Base-by-base conservation (phyloP, 2,329 filamentous ascomycete species). In the Cercospora zeina region DNA sequence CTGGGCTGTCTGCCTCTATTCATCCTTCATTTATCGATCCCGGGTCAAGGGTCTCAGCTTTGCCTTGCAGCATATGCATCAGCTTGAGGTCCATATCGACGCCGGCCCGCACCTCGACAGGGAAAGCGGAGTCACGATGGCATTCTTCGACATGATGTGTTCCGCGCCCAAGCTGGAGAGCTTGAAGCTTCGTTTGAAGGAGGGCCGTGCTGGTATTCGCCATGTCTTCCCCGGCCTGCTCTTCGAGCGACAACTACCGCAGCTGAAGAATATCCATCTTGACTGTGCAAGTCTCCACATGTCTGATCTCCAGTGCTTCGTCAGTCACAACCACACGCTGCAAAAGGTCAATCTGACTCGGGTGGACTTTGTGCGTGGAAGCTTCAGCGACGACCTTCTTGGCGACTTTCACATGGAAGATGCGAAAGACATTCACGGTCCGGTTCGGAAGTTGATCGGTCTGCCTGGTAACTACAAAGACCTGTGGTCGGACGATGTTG, bases 401-500 rank as follows among this genome's bases (percentile, higher is more conserved):
- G 42, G 42, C 42, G 21, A 47, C 13, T 47, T 47, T 9, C 42
- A 27, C 7, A 27, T 47, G 4, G 24, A 14, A 27, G 21, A 47
- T 27, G 42, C 19, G 42, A 19, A 13, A 27, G 42, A 47, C 21
- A 27, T 47, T n/a, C 2, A 47, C 24, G 42, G 42, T 27, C 42
- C 42, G 11, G 42, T n/a, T 10, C 21, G 42, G 21, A 1, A 27
- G 21, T n/a, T n/a, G 21, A 30, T 47, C 1, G 6, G 4, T 9
- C 4, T 27, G 21, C 42, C 42, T 6, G 42, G 42, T 6, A 4
- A 47, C 21, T 24, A 47, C 13, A 21, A 47, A 3, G 42, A 47
- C n/a, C 13, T 47, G 42, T 47, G 42, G 42, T 47, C 42, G 19
- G 42, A 47, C 24, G 42, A 47, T 27, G 42, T 47, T 47, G 42